A percentile compares a stretch with the other conserved stretches of the same genome.
Evolutionary conservation across 345 rosid genomes (phyloP).

Genomic region (Luvunga scandens): DNA sequence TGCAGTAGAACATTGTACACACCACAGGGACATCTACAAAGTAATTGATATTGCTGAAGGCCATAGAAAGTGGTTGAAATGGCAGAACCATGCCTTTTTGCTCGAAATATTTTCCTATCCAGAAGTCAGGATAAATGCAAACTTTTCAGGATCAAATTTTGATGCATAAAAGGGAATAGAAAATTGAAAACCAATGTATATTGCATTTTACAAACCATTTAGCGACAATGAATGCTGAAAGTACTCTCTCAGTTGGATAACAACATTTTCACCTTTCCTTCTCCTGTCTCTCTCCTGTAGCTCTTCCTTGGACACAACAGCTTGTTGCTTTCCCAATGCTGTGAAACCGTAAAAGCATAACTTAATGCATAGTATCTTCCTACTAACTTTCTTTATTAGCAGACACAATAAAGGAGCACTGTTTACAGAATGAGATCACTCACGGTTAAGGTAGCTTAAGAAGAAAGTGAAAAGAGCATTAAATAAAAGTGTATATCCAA

Average conservation of each 20-base stretch:
- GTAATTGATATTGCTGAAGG: slow-evolving; percentile 86
- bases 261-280: slow-evolving; percentile 69
- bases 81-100: slow-evolving; percentile 99
- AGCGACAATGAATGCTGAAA: slow-evolving; percentile 74
- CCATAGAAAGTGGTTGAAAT: slow-evolving; percentile 88
- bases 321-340: slow-evolving; percentile 85
- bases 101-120: slow-evolving; percentile 81
- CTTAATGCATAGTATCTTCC: neutral
- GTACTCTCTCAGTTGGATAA: slow-evolving; percentile 79
- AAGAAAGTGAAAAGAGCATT: slow-evolving; percentile 76
- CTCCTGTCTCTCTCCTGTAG: slow-evolving; percentile 77
- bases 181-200: slow-evolving; percentile 10
- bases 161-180: neutral
- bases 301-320: slow-evolving; percentile 89
- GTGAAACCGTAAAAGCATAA: slow-evolving; percentile 13
- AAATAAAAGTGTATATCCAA: slow-evolving; percentile 78
- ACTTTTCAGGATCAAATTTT: neutral
- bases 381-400: neutral
- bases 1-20: slow-evolving; percentile 23
- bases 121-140: slow-evolving; percentile 14
- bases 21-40: slow-evolving; percentile 90
- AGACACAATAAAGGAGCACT: slow-evolving; percentile 6
- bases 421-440: slow-evolving; percentile 32
- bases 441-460: slow-evolving; percentile 78
- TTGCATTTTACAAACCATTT: slow-evolving; percentile 43